Percentiles rank a stretch among this genome's conserved stretches.
Evolutionary conservation across 495 filamentous ascomycete species (phyloP).

Genomic region (Oleoguttula mirabilis): DNA sequence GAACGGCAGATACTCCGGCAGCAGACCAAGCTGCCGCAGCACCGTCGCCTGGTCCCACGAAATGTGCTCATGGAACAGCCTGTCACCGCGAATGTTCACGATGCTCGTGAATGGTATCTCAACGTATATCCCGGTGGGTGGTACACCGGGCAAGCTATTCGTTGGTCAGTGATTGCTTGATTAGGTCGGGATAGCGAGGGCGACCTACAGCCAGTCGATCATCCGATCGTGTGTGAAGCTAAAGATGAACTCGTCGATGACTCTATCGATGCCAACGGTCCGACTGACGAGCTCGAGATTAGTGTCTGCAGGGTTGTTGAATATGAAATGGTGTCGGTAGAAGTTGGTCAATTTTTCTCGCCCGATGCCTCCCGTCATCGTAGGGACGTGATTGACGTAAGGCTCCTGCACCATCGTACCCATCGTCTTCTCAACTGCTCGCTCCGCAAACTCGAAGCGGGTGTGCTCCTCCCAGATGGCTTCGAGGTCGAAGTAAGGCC

Average conservation of each 20-base stretch:
- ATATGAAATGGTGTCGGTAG: constrained; percentile 18
- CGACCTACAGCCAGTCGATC: constrained; percentile 20
- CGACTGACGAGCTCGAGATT: constrained; percentile 14
- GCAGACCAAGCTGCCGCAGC: constrained; percentile 13
- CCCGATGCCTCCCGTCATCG: constrained; percentile 27
- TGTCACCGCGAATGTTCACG: constrained; percentile 13
- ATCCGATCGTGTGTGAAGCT: constrained; percentile 15
- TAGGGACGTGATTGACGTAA: constrained; percentile 49
- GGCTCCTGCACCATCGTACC: constrained; percentile 48
- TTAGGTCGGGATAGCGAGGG: not conserved
- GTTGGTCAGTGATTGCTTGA: constrained; percentile 3
- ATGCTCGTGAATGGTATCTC: constrained; percentile 15
- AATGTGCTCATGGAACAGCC: constrained; percentile 19
- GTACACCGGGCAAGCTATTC: constrained; percentile 14
- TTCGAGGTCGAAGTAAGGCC: constrained; percentile 48
- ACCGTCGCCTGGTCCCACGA: constrained; percentile 13
- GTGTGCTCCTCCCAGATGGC: constrained; percentile 51
- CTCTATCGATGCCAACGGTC: constrained; percentile 15
- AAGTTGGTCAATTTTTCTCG: constrained; percentile 12
- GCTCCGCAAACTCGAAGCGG: constrained; percentile 41
- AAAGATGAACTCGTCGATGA: constrained; percentile 20
- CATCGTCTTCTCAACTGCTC: constrained; percentile 44
- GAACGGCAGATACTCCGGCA: constrained; percentile 34
- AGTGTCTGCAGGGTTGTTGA: constrained; percentile 16
- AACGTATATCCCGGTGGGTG: constrained; percentile 6